phyloP scores from a whole-genome alignment of 305 asterid species.

The Solanum hybrid region DNA sequence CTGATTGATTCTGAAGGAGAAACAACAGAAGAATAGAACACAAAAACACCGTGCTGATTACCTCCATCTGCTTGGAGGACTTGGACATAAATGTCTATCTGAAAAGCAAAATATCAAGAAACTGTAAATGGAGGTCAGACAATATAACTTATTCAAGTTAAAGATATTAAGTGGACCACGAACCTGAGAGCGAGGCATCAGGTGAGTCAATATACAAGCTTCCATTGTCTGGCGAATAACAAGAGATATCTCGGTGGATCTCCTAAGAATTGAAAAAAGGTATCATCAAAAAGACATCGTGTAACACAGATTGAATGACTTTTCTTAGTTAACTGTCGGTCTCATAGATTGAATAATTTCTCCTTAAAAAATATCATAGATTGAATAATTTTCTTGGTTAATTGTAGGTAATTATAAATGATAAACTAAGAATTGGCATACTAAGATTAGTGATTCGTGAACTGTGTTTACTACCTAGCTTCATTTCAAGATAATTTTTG shows the following conservation, averaged over 20 bases:
- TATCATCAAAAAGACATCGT: not conserved
- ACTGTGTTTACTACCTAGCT: not conserved
- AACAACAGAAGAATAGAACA: not conserved
- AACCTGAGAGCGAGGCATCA: conserved; percentile 94
- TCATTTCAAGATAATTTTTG: not conserved
- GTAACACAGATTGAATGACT: not conserved
- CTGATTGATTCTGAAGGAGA: not conserved
- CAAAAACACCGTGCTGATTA: conserved; percentile 10
- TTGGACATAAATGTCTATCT: conserved; percentile 93
- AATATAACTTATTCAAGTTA: not conserved
- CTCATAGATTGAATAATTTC: not conserved
- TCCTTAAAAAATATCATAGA: not conserved
- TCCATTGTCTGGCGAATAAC: conserved; percentile 98
- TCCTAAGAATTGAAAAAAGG: conserved; percentile 37
- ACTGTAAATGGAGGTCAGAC: not conserved
- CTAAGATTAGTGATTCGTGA: not conserved
- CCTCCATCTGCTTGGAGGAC: conserved; percentile 99
- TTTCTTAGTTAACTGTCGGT: not conserved
- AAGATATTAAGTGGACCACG: conserved; percentile 9
- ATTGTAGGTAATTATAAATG: not conserved
- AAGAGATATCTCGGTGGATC: conserved; percentile 80
- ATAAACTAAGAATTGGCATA: not conserved
- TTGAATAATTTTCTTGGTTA: not conserved
- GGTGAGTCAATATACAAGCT: conserved; percentile 77
- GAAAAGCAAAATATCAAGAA: conserved; percentile 17